phyloP scores from a whole-genome alignment of 1,139 yeast genomes.

The Scheffersomyces stambukii region DNA sequence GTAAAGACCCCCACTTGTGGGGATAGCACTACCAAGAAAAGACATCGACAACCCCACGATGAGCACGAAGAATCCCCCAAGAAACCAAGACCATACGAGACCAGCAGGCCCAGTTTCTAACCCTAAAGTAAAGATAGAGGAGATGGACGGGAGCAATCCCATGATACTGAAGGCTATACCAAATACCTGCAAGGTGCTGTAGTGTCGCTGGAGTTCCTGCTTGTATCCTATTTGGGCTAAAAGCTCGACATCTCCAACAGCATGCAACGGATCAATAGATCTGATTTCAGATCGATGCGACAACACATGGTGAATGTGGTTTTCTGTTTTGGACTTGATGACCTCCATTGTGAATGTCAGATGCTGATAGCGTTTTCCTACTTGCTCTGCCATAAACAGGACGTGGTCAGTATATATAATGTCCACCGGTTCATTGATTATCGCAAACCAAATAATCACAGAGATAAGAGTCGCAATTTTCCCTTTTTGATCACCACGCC shows the following conservation, averaged over 20 bases:
- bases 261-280: constrained; percentile 22
- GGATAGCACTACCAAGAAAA: constrained; percentile 64
- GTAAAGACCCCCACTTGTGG: constrained; percentile 70
- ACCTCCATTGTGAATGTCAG: constrained; percentile 8
- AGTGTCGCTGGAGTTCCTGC: constrained; percentile 46
- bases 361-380: too few species aligned
- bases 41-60: constrained; percentile 62
- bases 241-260: constrained; percentile 40
- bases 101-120: constrained; percentile 44
- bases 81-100: constrained; percentile 71
- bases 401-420: too few species aligned
- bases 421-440: too few species aligned
- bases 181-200: constrained; percentile 47
- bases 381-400: too few species aligned
- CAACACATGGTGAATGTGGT: constrained; percentile 18
- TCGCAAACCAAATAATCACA: too few species aligned
- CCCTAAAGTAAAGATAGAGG: constrained; percentile 30
- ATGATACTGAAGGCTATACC: constrained; percentile 52
- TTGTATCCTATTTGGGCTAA: constrained; percentile 53
- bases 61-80: constrained; percentile 54
- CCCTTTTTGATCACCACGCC: too few species aligned
- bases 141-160: constrained; percentile 48
- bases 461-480: too few species aligned
- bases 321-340: constrained; percentile 17
- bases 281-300: constrained; percentile 24